A percentile compares a stretch with the other conserved stretches of the same genome.
Conservation (phyloP, 352 stramenopile species). For the Phytophthora pisi region DNA sequence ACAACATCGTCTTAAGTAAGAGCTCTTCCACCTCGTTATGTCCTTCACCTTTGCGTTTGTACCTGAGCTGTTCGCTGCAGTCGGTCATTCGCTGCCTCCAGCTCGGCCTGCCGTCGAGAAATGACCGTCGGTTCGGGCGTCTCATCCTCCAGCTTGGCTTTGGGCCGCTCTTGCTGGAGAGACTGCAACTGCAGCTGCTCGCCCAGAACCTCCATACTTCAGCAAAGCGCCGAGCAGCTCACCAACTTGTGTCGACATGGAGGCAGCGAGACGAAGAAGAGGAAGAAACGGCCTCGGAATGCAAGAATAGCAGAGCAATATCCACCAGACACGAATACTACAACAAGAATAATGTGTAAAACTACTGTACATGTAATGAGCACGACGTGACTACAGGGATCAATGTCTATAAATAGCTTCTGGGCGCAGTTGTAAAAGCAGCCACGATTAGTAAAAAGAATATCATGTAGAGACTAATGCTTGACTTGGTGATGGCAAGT, state of each 20-base stretch:
- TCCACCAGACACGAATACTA: not conserved
- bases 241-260: constrained; percentile 10
- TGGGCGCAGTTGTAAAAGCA: not conserved
- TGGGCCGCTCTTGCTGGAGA: constrained; percentile 5
- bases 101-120: constrained; percentile 35
- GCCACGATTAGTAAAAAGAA: not conserved
- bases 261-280: constrained; percentile 8
- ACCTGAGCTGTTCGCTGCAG: constrained; percentile 50
- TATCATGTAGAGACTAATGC: not conserved
- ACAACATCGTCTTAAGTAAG: not conserved
- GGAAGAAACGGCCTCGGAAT: constrained; percentile 13
- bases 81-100: constrained; percentile 41
- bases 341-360: not conserved
- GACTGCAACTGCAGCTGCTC: constrained; percentile 7
- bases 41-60: not conserved
- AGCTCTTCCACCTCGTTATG: too few species aligned
- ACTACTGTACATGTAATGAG: too few species aligned
- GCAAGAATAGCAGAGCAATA: constrained; percentile 27
- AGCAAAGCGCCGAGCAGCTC: not conserved
- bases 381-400: not conserved
- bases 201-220: constrained; percentile 21
- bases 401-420: not conserved
- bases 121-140: constrained; percentile 18
- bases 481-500: not conserved
- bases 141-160: constrained; percentile 19